phyloP scores from a whole-genome alignment of 1,284 basidiomycete genomes.

The Takashimella koratensis region DNA sequence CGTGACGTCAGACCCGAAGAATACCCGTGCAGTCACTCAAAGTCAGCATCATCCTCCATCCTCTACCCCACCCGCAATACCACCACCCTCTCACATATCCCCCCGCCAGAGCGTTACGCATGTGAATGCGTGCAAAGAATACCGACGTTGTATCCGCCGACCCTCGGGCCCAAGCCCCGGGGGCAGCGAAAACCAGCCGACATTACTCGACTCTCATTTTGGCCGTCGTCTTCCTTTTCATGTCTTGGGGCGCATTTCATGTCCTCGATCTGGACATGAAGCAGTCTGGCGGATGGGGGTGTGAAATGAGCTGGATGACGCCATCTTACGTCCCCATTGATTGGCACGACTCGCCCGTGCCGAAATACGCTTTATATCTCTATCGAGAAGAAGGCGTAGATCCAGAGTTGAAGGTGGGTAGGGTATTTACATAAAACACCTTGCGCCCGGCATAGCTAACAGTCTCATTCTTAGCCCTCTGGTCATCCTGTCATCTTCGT shows the following conservation, averaged over 20 bases:
- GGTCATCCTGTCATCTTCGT: constrained; percentile 88
- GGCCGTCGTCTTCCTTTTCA: constrained; percentile 1
- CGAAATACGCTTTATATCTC: constrained; percentile 77
- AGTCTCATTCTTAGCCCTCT: constrained; percentile 51
- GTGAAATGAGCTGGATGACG: constrained; percentile 97
- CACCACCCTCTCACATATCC: too few species aligned
- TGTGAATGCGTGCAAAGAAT: too few species aligned
- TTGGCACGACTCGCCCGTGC: constrained; percentile 62
- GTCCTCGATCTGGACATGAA: constrained; percentile 14
- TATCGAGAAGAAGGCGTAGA: constrained; percentile 92
- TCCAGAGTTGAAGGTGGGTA: constrained; percentile 55
- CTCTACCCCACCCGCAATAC: too few species aligned
- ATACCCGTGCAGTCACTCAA: not conserved
- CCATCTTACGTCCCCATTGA: constrained; percentile 65
- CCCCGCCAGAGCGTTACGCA: too few species aligned
- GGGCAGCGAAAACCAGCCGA: too few species aligned
- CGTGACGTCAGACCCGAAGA: not conserved
- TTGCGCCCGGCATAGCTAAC: too few species aligned
- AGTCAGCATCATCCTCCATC: not conserved
- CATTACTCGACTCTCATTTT: not conserved
- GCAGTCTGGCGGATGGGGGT: constrained; percentile 50
- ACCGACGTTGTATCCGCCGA: too few species aligned
- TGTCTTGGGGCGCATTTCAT: constrained; percentile 4
- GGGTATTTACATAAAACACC: too few species aligned
- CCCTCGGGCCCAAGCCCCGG: too few species aligned